Percentiles rank a stretch among this genome's conserved stretches.
Evolutionary conservation across 2,329 filamentous ascomycete genomes (phyloP).

Genomic region (Dactylellina cionopaga): DNA sequence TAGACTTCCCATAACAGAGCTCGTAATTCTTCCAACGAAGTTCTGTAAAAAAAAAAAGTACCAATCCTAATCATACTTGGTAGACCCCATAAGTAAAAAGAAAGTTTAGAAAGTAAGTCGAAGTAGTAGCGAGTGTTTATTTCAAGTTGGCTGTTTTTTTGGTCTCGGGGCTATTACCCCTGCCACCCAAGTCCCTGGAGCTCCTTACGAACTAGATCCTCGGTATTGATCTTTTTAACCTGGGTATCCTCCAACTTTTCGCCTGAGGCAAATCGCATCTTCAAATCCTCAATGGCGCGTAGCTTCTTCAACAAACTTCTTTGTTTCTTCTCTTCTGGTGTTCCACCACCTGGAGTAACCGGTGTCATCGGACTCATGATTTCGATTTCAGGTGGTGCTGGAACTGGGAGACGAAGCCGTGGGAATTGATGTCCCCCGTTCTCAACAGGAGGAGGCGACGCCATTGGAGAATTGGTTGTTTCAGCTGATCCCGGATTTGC

Average conservation of each 20-base stretch:
- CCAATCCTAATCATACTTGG: conserved; percentile 23
- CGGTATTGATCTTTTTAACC: conserved; percentile 96
- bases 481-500: conserved; percentile 49
- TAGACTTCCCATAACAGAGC: no score
- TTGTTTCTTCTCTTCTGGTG: conserved; percentile 81
- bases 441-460: conserved; percentile 57
- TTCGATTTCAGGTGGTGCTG: conserved; percentile 57
- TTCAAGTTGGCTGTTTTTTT: no score
- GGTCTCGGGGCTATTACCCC: conserved; percentile 56
- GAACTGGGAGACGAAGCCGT: conserved; percentile 55
- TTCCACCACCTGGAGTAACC: conserved; percentile 65
- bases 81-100: conserved; percentile 2
- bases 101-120: not conserved
- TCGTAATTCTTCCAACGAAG: not conserved
- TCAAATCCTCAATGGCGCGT: conserved; percentile 94
- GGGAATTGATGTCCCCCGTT: conserved; percentile 56
- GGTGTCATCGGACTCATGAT: conserved; percentile 63
- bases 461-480: conserved; percentile 56
- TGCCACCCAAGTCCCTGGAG: conserved; percentile 71
- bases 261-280: conserved; percentile 92
- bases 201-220: conserved; percentile 84
- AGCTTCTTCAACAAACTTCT: conserved; percentile 95
- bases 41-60: not conserved
- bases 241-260: conserved; percentile 99
- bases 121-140: no score